Evolutionary conservation across 768 basidiomycete species (phyloP), one percentile per base, ranked within the genome.

Genomic region (Albatrellus ellisii): DNA sequence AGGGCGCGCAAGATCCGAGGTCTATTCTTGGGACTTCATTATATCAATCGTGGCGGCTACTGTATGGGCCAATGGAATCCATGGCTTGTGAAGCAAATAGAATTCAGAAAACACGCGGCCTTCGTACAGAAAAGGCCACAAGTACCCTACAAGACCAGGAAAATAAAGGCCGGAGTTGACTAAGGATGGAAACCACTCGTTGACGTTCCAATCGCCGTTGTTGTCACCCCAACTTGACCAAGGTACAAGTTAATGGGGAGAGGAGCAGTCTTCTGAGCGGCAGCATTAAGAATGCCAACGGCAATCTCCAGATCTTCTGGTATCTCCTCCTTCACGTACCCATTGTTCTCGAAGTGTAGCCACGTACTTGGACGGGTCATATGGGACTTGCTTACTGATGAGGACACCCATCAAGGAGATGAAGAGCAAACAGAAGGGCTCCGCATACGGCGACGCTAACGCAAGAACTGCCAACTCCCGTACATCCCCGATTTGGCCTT

Each of bases 191-290:
- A 56, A 52, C 56, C 56, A 58, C 27, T 58, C 56, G 24, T 29
- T 40, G 24, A 45, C 42, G 36, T 56, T 58, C 56, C 56, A 58
- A 21, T 43, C 38, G 21, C 56, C 56, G 15, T 43, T 58, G 14
- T 34, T 42, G 8, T 54, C 57, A n/a, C 56, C 56, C 25, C 49
- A 50, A 58, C 48, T 32, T 58, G 56, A 1, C 56, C 56, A 3
- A 58, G 45, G 26, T 57, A 55, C 6, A 56, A 52, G 17, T 46
- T 46, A 6, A 42, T 41, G 17, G 49, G 49, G 24, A 27, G 39
- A 20, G 48, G 26, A 6, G 36, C 37, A 7, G 49, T 50, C 11
- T 41, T 38, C 36, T 48, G 46, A 24, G 43, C 43, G 20, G 54
- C 47, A 20, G 47, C 47, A 12, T 52, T 46, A 4, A 56, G 45